Evolutionary conservation across 2,329 filamentous ascomycete genomes (phyloP).

Genomic region (Colletotrichum navitas): DNA sequence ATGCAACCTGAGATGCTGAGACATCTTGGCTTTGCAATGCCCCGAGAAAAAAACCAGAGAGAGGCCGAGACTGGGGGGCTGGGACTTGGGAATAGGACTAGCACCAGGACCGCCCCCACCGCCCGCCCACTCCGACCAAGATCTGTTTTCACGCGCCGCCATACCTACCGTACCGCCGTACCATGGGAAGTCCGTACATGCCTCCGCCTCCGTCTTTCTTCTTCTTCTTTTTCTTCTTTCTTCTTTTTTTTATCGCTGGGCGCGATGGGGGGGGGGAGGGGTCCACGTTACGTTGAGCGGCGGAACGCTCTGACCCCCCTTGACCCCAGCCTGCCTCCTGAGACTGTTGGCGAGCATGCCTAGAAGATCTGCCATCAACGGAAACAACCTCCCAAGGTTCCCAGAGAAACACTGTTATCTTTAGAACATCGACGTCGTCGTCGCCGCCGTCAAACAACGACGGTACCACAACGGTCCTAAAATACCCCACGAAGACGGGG

Average conservation of each 20-base stretch:
- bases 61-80: not conserved
- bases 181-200: not conserved
- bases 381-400: constrained; percentile 16
- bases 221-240: too few species aligned
- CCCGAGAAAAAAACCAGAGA: constrained; percentile 20
- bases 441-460: not conserved
- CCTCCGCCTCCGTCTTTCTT: constrained; percentile 10
- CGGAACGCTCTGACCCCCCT: constrained; percentile 7
- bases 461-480: not conserved
- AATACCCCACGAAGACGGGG: constrained; percentile 7
- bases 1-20: constrained; percentile 36
- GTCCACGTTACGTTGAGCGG: constrained; percentile 15
- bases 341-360: constrained; percentile 34
- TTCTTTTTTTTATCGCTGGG: not conserved
- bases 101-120: constrained; percentile 25
- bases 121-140: constrained; percentile 26
- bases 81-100: constrained; percentile 24
- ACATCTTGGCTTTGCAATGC: constrained; percentile 39
- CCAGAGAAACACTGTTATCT: constrained; percentile 28
- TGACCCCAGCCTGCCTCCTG: constrained; percentile 30
- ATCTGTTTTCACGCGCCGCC: constrained; percentile 26
- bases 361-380: constrained; percentile 36
- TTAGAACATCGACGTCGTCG: constrained; percentile 3
- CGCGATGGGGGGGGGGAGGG: not conserved
- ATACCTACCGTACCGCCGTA: not conserved